Evolutionary conservation across 2,329 filamentous ascomycete genomes (phyloP), one percentile per base, ranked within the genome.

Genomic region (Sclerotiophoma versabilis): DNA sequence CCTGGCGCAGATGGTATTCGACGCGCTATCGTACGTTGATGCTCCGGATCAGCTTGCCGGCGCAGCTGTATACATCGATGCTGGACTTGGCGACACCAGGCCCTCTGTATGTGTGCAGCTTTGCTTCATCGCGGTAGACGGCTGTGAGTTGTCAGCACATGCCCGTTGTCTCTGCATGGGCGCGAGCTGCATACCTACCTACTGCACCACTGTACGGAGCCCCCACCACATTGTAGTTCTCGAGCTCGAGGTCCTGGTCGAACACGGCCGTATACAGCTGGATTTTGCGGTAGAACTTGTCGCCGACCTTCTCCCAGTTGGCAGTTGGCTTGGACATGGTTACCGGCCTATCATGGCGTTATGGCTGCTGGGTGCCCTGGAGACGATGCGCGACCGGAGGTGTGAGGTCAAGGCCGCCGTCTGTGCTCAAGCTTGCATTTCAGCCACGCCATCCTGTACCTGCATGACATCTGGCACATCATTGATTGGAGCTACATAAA

Each of bases 201-300:
- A 98, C 83, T 72, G 95, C 93, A 69, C 95, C 95, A 68, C 90
- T 92, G 76, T 95, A 97, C 20, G 92, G 92, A 74, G 95, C 96
- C 71, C 93, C 95, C 53, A 89, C 88, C 70, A 97, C 88, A 69
- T 93, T 84, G 79, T 96, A 96, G 80, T 95, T 96, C 80, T 97
- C 93, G 64, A 99, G 85, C 79, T 99, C 93, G 59, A 97, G 82
- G 73, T 96, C 92, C 72, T 90, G 86, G 77, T 96, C 92, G 75
- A 98, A 99, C 62, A 98, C 85, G 63, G 88, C 90, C 57, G 92
- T 93, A 81, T 98, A 99, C 57, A 96, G 86, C 76, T 93, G 90
- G 52, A 91, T 88, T 80, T 96, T 97, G 75, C 93, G 91, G 80
- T 98, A 99, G 82, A 96, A 98, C 70, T 87, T 89, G 77, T 96